A percentile compares a stretch with the other conserved stretches of the same genome.
These are phyloP conservation scores for Hypoxylon subgilvum DNA, from an alignment of 495 filamentous ascomycete genomes.

Conservation along the genomic window DNA sequence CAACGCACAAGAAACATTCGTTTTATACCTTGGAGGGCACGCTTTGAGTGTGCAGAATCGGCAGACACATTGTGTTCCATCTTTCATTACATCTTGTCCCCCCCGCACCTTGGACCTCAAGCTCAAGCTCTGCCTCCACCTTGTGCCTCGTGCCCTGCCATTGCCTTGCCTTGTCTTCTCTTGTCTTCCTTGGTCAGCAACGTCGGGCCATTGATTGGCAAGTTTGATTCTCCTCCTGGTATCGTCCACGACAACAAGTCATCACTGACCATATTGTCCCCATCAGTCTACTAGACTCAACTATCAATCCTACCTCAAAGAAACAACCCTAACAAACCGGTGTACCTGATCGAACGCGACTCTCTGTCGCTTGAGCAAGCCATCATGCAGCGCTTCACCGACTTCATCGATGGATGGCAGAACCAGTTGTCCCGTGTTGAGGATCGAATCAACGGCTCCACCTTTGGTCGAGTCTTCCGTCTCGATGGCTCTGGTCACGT, in stretches of 20 bases:
- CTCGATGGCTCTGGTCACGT: slow-evolving; percentile 74
- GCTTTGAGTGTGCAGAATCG: slow-evolving; percentile 10
- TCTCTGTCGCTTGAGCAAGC: slow-evolving; percentile 4
- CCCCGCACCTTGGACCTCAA: slow-evolving; percentile 3
- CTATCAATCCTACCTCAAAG: background rate
- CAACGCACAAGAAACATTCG: slow-evolving; percentile 10
- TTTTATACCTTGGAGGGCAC: slow-evolving; percentile 14
- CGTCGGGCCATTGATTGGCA: slow-evolving; percentile 1
- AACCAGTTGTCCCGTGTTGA: slow-evolving; percentile 38
- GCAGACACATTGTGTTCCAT: slow-evolving; percentile 24
- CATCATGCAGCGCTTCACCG: slow-evolving; percentile 14
- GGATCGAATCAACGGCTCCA: slow-evolving; percentile 47
- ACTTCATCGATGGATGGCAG: slow-evolving; percentile 21
- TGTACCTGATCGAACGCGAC: slow-evolving; percentile 8
- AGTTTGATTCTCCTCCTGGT: background rate
- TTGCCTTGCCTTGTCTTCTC: slow-evolving; percentile 7
- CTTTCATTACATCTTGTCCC: slow-evolving; percentile 25
- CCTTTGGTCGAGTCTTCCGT: slow-evolving; percentile 72
- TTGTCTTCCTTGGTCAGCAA: slow-evolving; percentile 5
- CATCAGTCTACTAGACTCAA: background rate
- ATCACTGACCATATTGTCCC: background rate
- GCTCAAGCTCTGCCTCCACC: background rate
- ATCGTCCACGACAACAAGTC: slow-evolving; percentile 1
- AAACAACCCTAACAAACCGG: background rate
- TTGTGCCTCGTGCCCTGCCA: slow-evolving; percentile 12